phyloP scores from a whole-genome alignment of 1,284 basidiomycete genomes.

The Ustilago nuda region DNA sequence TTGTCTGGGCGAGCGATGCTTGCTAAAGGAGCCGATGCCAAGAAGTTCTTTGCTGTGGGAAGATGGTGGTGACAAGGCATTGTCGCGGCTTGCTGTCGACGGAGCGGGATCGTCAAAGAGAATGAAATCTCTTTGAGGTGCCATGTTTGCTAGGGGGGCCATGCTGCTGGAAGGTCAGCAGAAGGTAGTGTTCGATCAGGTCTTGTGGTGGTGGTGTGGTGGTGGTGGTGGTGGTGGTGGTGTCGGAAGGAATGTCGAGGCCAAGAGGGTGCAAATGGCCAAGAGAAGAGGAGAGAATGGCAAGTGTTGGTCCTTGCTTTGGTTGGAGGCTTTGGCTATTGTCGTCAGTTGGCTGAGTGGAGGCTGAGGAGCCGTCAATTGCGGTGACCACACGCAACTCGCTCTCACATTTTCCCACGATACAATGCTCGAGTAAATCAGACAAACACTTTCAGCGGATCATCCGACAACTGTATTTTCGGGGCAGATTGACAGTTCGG shows the following conservation, averaged over 20 bases:
- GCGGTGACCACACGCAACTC: slow-evolving; percentile 6
- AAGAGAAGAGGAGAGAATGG: neutral
- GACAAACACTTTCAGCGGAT: no score
- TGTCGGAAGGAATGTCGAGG: neutral
- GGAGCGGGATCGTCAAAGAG: slow-evolving; percentile 56
- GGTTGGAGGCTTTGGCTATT: neutral
- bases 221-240: neutral
- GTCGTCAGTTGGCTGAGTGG: neutral
- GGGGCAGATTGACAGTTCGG: neutral
- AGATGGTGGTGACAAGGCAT: slow-evolving; percentile 10
- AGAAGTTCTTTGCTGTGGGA: slow-evolving; percentile 7
- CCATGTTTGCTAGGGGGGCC: slow-evolving; percentile 24
- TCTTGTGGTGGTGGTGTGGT: no score
- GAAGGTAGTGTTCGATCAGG: no score
- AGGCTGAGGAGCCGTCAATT: slow-evolving; percentile 14
- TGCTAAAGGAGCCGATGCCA: slow-evolving; percentile 24
- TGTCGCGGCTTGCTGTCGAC: neutral
- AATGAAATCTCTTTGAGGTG: slow-evolving; percentile 52
- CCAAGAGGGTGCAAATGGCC: neutral
- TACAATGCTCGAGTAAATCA: neutral
- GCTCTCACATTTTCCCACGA: neutral
- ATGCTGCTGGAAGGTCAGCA: neutral
- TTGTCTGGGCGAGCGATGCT: slow-evolving; percentile 47
- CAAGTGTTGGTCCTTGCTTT: neutral
- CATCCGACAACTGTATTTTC: no score